Evolutionary conservation across 108 stramenopile species (phyloP).

Genomic region (Ochromonas danica): DNA sequence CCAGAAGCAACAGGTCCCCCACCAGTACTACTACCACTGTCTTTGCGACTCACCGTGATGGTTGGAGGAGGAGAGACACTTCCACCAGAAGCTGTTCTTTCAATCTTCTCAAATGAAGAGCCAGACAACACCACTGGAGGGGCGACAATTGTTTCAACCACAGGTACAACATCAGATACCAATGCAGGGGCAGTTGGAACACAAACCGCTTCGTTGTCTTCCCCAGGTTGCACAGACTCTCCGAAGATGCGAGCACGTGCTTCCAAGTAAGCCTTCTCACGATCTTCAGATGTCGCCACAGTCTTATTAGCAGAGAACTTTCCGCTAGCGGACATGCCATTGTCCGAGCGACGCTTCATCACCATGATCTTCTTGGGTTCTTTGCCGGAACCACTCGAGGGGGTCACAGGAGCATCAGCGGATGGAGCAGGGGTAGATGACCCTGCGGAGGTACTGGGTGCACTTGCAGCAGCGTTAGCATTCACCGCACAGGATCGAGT

Average conservation of each 20-base stretch:
- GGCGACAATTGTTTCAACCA: background rate
- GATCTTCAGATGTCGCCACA: background rate
- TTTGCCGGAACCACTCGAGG: too few species aligned
- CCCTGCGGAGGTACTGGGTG: background rate
- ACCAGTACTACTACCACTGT: background rate
- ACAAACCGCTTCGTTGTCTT: background rate
- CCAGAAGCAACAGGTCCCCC: background rate
- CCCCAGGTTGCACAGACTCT: background rate
- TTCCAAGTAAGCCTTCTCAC: constrained; percentile 24
- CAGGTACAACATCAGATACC: background rate
- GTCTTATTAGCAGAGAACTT: background rate
- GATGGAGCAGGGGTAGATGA: background rate
- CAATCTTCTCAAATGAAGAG: background rate
- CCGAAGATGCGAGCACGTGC: constrained; percentile 23
- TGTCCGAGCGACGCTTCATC: background rate
- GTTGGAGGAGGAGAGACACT: background rate
- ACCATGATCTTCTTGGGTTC: background rate
- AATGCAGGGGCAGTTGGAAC: background rate
- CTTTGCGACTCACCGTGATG: background rate
- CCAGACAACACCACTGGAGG: background rate
- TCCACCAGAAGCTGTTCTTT: background rate
- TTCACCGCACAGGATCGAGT: background rate
- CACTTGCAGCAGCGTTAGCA: background rate
- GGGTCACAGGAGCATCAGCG: too few species aligned
- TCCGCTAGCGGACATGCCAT: background rate